Evolutionary conservation across 257 asterid genomes (phyloP), one percentile per base, ranked within the genome.

Genomic region (Penstemon barbatus): DNA sequence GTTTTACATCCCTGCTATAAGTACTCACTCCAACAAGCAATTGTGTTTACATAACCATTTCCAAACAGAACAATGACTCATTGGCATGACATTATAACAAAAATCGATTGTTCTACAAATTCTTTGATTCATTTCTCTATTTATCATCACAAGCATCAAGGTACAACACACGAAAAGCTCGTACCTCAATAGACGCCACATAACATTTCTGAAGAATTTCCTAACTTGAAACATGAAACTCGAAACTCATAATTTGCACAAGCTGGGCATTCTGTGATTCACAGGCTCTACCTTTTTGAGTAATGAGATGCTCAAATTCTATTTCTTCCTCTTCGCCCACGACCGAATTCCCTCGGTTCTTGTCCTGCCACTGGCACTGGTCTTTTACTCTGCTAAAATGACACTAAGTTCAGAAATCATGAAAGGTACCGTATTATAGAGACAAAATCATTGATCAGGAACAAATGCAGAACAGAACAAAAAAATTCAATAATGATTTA

Each of bases 311-410:
- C 75, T 78, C 82, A 86, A 56, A 11, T 63, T 76, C 93, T 80
- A 79, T 89, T 83, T 61, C 82, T 80, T 68, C 95, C 96, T 70
- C 92, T 74, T 56, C 87, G 84, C 10, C 92, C 95, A 58, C 85
- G 87, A 63, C 82, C 78, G 72, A 42, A 12, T 66, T 57, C 70
- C 61, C 80, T 80, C 0, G 80, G 74, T 39, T 69, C 83, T 68
- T 73, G 75, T 42, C 75, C 80, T 44, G 71, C 37, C 43, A 3
- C 53, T 3, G 69, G 15, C 7, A n/a, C 42, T 8, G 78, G 69
- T 65, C 65, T 78, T 57, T 61, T 68, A 65, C 82, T 68, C 95
- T 91, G 91, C 81, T 11, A 58, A 50, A 63, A 48, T 6, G 55
- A 15, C 50, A 69, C 45, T 15, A 15, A 67, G 58, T 40, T 56